A percentile compares a stretch with the other conserved stretches of the same genome.
Evolutionary conservation across 2,329 filamentous ascomycete species (phyloP).

Genomic region (Stagonosporopsis chrysanthemi): DNA sequence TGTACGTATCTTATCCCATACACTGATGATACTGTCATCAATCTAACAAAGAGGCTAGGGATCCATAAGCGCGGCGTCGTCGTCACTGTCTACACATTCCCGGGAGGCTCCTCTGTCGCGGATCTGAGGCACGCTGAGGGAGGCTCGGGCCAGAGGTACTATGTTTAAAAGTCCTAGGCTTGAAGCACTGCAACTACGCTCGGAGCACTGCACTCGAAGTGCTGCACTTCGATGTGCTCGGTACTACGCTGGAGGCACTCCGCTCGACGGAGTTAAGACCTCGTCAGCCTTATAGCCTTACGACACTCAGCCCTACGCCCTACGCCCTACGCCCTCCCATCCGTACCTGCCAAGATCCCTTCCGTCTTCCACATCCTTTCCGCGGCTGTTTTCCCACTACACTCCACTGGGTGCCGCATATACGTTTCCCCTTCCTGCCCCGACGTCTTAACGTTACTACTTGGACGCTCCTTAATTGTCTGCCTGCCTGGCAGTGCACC

Average conservation of each 20-base stretch:
- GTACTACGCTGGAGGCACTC: too few relatives aligned
- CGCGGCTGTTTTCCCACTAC: too few relatives aligned
- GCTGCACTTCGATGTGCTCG: too few relatives aligned
- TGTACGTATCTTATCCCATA: not conserved
- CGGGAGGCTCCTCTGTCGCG: not conserved
- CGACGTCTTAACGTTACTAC: not conserved
- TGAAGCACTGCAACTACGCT: too few relatives aligned
- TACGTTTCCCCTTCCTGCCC: not conserved
- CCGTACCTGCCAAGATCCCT: not conserved
- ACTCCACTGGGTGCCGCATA: not conserved
- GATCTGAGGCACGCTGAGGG: not conserved
- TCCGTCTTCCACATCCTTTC: not conserved
- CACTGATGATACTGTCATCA: too few relatives aligned
- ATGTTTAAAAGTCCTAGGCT: too few relatives aligned
- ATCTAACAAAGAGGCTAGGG: slow-evolving; percentile 19
- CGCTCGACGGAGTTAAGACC: not conserved
- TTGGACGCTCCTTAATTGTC: not conserved
- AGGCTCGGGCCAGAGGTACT: not conserved
- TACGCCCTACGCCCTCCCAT: not conserved
- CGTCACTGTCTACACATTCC: slow-evolving; percentile 31
- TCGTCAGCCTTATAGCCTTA: not conserved
- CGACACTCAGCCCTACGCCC: too few relatives aligned
- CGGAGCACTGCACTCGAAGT: too few relatives aligned
- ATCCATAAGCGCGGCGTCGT: slow-evolving; percentile 35
- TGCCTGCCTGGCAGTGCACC: too few relatives aligned